Evolutionary conservation across 1,284 basidiomycete genomes (phyloP).

Genomic region (Schizophyllum amplum): DNA sequence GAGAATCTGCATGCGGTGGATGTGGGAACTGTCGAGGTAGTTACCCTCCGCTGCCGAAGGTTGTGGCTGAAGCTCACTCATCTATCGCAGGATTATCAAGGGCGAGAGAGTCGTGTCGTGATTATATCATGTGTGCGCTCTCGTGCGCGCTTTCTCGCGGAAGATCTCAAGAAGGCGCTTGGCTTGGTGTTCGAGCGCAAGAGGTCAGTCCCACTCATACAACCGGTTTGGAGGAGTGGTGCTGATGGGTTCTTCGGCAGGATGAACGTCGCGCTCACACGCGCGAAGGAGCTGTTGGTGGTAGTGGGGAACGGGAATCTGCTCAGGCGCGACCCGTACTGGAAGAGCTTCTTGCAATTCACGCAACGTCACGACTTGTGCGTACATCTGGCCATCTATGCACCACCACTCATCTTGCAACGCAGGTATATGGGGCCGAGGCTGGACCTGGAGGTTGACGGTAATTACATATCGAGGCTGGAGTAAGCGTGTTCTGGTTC

Average conservation of each 20-base stretch:
- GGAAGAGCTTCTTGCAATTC: slow-evolving; percentile 39
- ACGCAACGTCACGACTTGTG: slow-evolving; percentile 33
- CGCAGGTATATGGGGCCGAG: slow-evolving; percentile 33
- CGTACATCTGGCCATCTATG: slow-evolving; percentile 9
- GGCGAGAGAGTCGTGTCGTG: slow-evolving; percentile 35
- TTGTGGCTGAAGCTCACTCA: no score
- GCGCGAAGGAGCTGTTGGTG: slow-evolving; percentile 36
- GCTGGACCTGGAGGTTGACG: slow-evolving; percentile 31
- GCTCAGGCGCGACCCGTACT: slow-evolving; percentile 35
- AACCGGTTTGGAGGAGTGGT: no score
- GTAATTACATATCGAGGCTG: slow-evolving; percentile 36
- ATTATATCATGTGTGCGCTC: slow-evolving; percentile 39
- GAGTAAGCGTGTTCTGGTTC: no score
- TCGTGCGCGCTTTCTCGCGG: slow-evolving; percentile 32
- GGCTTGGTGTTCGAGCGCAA: slow-evolving; percentile 36
- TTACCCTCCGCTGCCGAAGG: no score
- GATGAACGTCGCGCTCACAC: slow-evolving; percentile 42
- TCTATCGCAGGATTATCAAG: slow-evolving; percentile 42
- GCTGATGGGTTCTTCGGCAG: slow-evolving; percentile 15
- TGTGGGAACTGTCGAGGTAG: slow-evolving; percentile 41
- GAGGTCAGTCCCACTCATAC: slow-evolving; percentile 20
- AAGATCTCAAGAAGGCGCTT: slow-evolving; percentile 33
- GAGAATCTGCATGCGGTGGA: slow-evolving; percentile 32
- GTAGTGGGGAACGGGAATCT: slow-evolving; percentile 34
- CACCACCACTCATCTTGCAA: background rate